Evolutionary conservation across 495 filamentous ascomycete genomes (phyloP), one percentile per base, ranked within the genome.

Genomic region (Penicillium dipodomyicola): DNA sequence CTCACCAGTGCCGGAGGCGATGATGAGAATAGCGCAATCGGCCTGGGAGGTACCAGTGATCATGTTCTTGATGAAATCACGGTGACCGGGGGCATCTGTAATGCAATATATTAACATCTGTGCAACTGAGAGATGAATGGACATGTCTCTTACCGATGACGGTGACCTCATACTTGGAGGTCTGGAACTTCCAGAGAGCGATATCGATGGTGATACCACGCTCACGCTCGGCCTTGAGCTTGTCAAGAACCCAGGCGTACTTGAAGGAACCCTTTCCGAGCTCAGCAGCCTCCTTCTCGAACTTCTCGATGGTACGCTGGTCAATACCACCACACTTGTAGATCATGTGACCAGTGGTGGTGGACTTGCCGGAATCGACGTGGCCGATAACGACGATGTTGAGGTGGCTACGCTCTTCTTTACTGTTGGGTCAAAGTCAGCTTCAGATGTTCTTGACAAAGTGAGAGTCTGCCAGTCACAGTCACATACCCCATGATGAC

Each of bases 31-130:
- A 71, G 95, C 94, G 81, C 92, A 97, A 74, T 98, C 94, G 72
- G 95, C 95, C 85, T 97, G 94, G 75, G 94, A 97, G 71, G 94
- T 97, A 89, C 94, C 94, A 82, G 94, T 97, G 84, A 97, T 98
- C 94, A 98, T 98, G 89, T 96, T 97, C 94, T 98, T 98, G 90
- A 98, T 98, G 84, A 98, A 98, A 76, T 98, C 94, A 91, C 94
- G 94, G 82, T 98, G 94, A 80, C 94, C 94, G 70, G 94, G 94
- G 81, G 94, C 94, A 77, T 98, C 92, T 91, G 68, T 35, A 61
- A 37, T 59, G 19, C 32, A 41, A 23, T 46, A 20, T 15, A 66
- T 51, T 70, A 61, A 43, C 57, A 4, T 35, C 60, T 58, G 59
- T 54, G 32, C 47, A 54, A 33, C 53, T 20, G 19, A 39, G 11